A percentile compares a stretch with the other conserved stretches of the same genome.
phyloP scores from a whole-genome alignment of 2,329 filamentous ascomycete genomes.

The Septoria linicola region DNA sequence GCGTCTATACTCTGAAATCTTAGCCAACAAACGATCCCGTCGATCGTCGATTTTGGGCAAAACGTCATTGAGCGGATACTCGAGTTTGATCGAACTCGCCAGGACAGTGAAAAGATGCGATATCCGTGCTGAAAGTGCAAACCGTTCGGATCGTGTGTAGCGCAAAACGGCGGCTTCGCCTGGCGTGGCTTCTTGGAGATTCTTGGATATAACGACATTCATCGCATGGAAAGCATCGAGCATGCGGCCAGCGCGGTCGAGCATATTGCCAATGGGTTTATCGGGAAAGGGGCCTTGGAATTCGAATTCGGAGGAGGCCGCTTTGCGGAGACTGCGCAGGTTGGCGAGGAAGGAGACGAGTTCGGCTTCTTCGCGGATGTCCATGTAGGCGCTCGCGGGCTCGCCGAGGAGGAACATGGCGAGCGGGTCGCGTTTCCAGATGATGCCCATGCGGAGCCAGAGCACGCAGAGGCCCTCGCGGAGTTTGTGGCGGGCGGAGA shows the following conservation, averaged over 20 bases:
- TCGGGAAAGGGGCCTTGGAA: slow-evolving; percentile 83
- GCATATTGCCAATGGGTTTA: slow-evolving; percentile 68
- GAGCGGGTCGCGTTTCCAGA: slow-evolving; percentile 92
- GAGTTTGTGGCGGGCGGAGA: slow-evolving; percentile 82
- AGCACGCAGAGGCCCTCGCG: slow-evolving; percentile 86
- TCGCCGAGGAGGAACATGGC: slow-evolving; percentile 59
- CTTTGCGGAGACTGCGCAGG: slow-evolving; percentile 68
- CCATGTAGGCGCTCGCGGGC: slow-evolving; percentile 64
- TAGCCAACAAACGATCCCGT: slow-evolving; percentile 78
- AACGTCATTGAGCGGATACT: slow-evolving; percentile 88
- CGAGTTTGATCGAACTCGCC: slow-evolving; percentile 88
- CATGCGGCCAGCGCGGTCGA: slow-evolving; percentile 77
- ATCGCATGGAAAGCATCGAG: slow-evolving; percentile 95
- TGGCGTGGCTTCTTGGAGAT: slow-evolving; percentile 68
- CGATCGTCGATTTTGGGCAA: slow-evolving; percentile 78
- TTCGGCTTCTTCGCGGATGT: slow-evolving; percentile 80
- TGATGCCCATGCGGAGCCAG: slow-evolving; percentile 90
- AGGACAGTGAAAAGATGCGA: slow-evolving; percentile 85
- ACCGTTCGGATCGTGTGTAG: slow-evolving; percentile 76
- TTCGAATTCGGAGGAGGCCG: slow-evolving; percentile 83
- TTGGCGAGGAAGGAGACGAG: slow-evolving; percentile 76
- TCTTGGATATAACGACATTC: slow-evolving; percentile 86
- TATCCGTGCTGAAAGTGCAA: slow-evolving; percentile 79
- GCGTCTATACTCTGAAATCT: slow-evolving; percentile 82
- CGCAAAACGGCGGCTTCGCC: slow-evolving; percentile 79